Evolutionary conservation across 148 eudicot genomes (phyloP), one percentile per base, ranked within the genome.

Genomic region (Dysphania ambrosioides): DNA sequence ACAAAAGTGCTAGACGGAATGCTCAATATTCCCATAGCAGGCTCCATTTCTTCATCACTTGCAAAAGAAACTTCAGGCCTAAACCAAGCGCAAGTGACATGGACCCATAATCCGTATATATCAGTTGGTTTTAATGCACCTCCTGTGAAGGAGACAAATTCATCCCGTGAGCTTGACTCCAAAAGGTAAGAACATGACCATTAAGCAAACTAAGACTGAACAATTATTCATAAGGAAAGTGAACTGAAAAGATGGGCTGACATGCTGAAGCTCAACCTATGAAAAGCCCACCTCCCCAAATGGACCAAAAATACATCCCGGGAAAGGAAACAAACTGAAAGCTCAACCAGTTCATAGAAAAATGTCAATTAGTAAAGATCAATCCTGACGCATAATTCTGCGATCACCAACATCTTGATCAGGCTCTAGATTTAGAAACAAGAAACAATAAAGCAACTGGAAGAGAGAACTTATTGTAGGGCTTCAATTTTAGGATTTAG

Each of bases 51-150:
- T 82, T 95, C 97, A 77, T 92, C 97, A 78, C 92, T 92, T 69
- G 94, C 91, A 72, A 95, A 95, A 49, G 89, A 85, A 79, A 95
- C 99, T 81, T 95, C 93, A 78, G 99, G 99, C 78, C 88, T 89
- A 89, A 95, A 92, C 99, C 99, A 95, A 62, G 99, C 99, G 82
- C 99, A 95, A 35, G 99, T 95, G 51, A 95, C 89, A 78, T 95
- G 99, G 69, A 92, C 99, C 99, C 99, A 95, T 71, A 95, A 79
- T 19, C 96, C 84, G 57, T 77, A 88, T 69, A 92, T 84, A 88
- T 92, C 97, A 71, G 99, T 92, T 72, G 99, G 92, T 81, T 95
- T 95, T 79, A 95, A 72, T 74, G 97, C 97, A 86, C 99, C 99
- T 29, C 99, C 99, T 95, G 72, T 51, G 23, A 19, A 36, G 36